A percentile compares a stretch with the other conserved stretches of the same genome.
Evolutionary conservation across 2,329 filamentous ascomycete genomes (phyloP).

Genomic region (Coleophoma cylindrospora): DNA sequence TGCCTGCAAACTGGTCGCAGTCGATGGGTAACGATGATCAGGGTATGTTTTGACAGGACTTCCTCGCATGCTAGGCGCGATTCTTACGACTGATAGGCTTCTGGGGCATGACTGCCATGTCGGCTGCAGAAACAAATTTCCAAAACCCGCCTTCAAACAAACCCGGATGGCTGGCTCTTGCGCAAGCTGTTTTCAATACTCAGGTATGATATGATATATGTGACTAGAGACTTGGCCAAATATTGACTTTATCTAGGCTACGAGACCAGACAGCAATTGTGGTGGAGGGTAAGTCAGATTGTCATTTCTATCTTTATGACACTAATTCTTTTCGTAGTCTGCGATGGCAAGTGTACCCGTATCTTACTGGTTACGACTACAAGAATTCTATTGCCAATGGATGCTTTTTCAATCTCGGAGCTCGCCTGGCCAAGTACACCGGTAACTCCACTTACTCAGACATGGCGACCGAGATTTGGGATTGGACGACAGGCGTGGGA

Average conservation of each 20-base stretch:
- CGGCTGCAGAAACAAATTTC: constrained; percentile 72
- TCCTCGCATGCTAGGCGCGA: background rate
- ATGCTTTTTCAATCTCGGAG: constrained; percentile 64
- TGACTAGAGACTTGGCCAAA: background rate
- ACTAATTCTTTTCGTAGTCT: constrained; percentile 32
- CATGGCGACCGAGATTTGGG: constrained; percentile 68
- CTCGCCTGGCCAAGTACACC: constrained; percentile 73
- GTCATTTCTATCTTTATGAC: background rate
- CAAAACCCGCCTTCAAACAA: constrained; percentile 58
- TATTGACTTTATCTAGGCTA: constrained; percentile 29
- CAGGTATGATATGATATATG: constrained; percentile 36
- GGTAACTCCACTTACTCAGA: constrained; percentile 72
- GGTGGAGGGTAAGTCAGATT: constrained; percentile 51
- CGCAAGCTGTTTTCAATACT: constrained; percentile 75
- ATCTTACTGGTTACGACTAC: constrained; percentile 53
- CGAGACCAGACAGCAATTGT: constrained; percentile 67
- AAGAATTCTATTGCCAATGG: constrained; percentile 67
- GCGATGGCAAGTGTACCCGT: constrained; percentile 78
- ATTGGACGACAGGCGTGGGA: constrained; percentile 52
- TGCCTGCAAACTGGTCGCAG: constrained; percentile 41
- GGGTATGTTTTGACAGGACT: constrained; percentile 5
- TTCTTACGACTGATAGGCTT: constrained; percentile 45
- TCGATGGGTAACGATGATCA: constrained; percentile 31
- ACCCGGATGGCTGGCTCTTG: constrained; percentile 73
- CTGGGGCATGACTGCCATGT: constrained; percentile 80